A percentile compares a stretch with the other conserved stretches of the same genome.
Conservation (phyloP, 2,329 filamentous ascomycete genomes). For the Botryosphaeria dothidea region DNA sequence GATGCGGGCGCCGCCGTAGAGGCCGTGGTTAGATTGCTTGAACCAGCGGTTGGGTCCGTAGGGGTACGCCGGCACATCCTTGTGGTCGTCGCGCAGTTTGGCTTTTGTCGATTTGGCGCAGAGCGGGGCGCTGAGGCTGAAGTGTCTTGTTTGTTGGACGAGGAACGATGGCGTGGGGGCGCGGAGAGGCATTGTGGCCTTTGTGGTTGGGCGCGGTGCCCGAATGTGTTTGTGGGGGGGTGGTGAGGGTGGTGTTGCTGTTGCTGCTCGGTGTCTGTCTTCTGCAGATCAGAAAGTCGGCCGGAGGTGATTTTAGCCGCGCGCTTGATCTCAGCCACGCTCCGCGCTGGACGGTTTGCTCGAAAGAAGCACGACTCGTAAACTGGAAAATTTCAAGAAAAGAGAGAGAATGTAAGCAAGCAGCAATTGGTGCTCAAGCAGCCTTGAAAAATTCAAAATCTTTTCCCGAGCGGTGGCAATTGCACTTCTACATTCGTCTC, state of each 20-base stretch:
- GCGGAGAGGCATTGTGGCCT: conserved; percentile 8
- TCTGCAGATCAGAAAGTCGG: background rate
- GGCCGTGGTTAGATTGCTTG: conserved; percentile 77
- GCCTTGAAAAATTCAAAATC: too few species aligned
- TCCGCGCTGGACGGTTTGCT: background rate
- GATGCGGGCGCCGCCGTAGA: conserved; percentile 70
- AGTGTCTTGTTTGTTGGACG: conserved; percentile 27
- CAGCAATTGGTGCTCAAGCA: too few species aligned
- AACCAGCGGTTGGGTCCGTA: conserved; percentile 70
- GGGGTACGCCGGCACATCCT: conserved; percentile 59
- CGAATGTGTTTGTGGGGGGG: background rate
- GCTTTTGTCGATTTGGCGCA: conserved; percentile 26
- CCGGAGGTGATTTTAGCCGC: conserved; percentile 8
- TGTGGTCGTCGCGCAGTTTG: conserved; percentile 16
- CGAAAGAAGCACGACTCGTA: background rate
- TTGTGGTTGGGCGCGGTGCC: background rate
- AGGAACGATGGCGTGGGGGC: background rate
- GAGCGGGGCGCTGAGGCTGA: conserved; percentile 29
- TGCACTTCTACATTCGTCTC: too few species aligned
- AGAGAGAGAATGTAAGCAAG: too few species aligned
- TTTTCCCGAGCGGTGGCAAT: too few species aligned
- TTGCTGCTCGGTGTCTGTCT: background rate
- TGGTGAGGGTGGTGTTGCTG: background rate
- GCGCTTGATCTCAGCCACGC: background rate
- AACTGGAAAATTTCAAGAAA: too few species aligned